Base-by-base conservation (phyloP, 2,329 filamentous ascomycete species). In the Monosporascus sp. region DNA sequence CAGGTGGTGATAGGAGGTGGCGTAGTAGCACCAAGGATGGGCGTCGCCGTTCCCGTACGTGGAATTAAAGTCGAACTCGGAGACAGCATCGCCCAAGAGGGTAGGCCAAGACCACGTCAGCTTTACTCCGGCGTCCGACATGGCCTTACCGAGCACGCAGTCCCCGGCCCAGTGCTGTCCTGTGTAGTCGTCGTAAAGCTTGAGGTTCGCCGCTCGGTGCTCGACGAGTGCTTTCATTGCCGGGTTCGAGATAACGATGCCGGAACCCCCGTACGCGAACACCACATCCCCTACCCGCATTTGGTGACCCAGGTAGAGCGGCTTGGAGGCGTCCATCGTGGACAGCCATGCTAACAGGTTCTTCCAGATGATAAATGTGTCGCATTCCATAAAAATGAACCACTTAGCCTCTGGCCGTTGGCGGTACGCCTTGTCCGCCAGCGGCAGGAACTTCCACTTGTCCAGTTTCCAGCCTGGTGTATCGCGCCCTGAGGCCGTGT, bases 301-400 rank as follows among this genome's bases (percentile, higher is more conserved):
- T 57, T 79, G 76, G 34, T 78, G 79, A 40, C 79, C 81, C 34
- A 82, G 72, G 61, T 83, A 84, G 47, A 71, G 67, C 5, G 77
- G 75, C 54, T 78, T 64, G 2, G 63, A 65, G 3, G 75, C 58
- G 61, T 84, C 75, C 56, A 80, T 75, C 22, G 73, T 69, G 19
- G 70, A 68, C 22, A 85, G 71, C 79, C 79, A 84, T 24, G 72
- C 66, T 17, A 82, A 61, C 41, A 84, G 59, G 34, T 79, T 81
- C 36, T 73, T 68, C 71, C 80, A 80, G 9, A 80, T 69, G 41
- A 83, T 64, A 58, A 81, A 84, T 0, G 80, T 83, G 61, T 85
- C 82, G 0, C 79, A 76, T 59, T 84, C 81, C 47, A 82, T 75
- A 63, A 85, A 85, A 52, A 82, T 69, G 56, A 76, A 85, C 81